Base-by-base conservation (phyloP, 164 flowering plant species). In the Aristolochia fimbriata region DNA sequence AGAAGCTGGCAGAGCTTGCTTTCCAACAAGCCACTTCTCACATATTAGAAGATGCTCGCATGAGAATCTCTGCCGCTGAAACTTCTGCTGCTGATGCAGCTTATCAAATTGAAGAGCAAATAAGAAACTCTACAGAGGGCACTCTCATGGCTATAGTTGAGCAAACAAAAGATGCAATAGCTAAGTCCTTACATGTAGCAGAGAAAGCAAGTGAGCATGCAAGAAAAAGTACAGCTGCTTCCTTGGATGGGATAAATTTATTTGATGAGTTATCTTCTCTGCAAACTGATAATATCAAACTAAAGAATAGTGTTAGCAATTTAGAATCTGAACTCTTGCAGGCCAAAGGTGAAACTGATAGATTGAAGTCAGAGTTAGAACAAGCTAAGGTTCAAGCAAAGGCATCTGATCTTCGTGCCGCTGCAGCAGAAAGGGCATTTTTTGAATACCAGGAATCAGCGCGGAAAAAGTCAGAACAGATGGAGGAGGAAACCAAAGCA, bases 1-100 rank as follows among this genome's bases (percentile, higher is more conserved):
- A 82, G 62, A 80, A 76, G 71, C 64, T 80, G 65, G 82, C 81
- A 20, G 83, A 78, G 63, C 58, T 70, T 62, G 74, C 83, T 45
- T 76, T 80, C 63, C 78, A 78, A 60, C 86, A 77, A 64, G 82
- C 78, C 30, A 82, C 82, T 22, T 74, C 82, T 68, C 83, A 80
- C 71, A 73, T 82, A 56, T 60, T 82, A 55, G 79, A 77, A 61
- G 83, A 82, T 70, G 81, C 83, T 2, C 72, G 64, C 48, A 52
- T 60, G 57, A 74, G 78, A 58, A 73, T 82, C 61, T 74, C 76
- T n/a, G 77, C 75, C 16, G 86, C 86, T 30, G 86, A 80, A 65
- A 80, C 83, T 55, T 74, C 78, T 58, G 86, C 82, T 53, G 82
- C 83, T 22, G 83, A 80, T 45, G 75, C 81, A 47, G 74, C 79